A percentile compares a stretch with the other conserved stretches of the same genome.
Conservation (phyloP, 768 basidiomycete genomes). For the Termitomyces sp. region DNA sequence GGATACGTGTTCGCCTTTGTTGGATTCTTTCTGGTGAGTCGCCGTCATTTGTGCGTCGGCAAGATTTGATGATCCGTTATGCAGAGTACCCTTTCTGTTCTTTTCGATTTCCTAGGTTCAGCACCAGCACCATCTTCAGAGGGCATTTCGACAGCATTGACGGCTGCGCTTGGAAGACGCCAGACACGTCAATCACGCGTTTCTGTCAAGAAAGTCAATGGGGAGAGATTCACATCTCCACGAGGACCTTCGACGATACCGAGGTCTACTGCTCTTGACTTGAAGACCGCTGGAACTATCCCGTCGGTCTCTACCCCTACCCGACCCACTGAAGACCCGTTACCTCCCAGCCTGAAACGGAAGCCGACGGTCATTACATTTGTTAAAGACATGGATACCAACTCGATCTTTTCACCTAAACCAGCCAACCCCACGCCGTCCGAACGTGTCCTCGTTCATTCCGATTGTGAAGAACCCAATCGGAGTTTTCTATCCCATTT, state of each 20-base stretch:
- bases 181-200: not conserved
- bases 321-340: not conserved
- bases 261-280: not conserved
- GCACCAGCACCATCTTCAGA: not conserved
- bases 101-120: constrained; percentile 16
- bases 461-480: constrained; percentile 9
- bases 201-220: not conserved
- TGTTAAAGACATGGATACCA: not conserved
- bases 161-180: not conserved
- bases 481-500: constrained; percentile 20
- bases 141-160: not conserved
- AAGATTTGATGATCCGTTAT: not conserved
- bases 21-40: constrained; percentile 33
- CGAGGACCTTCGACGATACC: not conserved
- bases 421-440: constrained; percentile 1
- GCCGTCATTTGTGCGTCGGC: not conserved
- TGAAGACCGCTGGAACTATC: not conserved
- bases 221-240: not conserved
- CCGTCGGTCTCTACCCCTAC: not conserved
- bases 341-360: constrained; percentile 3
- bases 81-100: constrained; percentile 31
- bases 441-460: constrained; percentile 10
- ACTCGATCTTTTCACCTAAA: not conserved
- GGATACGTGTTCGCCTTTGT: constrained; percentile 29
- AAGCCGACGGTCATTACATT: constrained; percentile 10